These are phyloP conservation scores for Pseudogymnoascus sp. DNA, from an alignment of 2,329 filamentous ascomycete genomes.

Conservation along the genomic window DNA sequence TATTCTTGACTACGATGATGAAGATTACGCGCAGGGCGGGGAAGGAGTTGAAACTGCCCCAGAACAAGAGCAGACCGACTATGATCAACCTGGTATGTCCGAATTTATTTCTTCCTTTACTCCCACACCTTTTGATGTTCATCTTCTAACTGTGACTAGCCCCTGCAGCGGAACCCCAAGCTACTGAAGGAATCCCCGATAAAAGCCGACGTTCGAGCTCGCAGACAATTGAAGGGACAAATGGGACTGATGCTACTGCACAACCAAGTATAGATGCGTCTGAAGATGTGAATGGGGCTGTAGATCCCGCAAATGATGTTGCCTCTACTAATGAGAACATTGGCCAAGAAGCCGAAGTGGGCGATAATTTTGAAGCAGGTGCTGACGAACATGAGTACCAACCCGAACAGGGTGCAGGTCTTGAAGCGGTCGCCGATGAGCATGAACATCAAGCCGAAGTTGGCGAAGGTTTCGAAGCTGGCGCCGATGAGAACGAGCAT, in stretches of 20 bases:
- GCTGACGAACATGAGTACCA: conserved; percentile 16
- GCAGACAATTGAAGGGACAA: conserved; percentile 5
- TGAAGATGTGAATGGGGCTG: background rate
- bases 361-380: conserved; percentile 21
- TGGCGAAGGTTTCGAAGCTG: background rate
- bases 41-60: background rate
- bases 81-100: conserved; percentile 13
- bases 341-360: conserved; percentile 5
- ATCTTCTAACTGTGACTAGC: conserved; percentile 23
- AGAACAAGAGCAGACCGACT: conserved; percentile 18
- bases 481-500: background rate
- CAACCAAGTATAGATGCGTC: background rate
- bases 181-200: conserved; percentile 19
- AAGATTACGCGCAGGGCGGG: conserved; percentile 24
- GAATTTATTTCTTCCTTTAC: conserved; percentile 14
- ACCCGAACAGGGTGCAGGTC: conserved; percentile 24
- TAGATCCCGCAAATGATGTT: background rate
- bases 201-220: conserved; percentile 20
- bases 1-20: conserved; percentile 44
- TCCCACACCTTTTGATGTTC: conserved; percentile 21
- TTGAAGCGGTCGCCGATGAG: conserved; percentile 11
- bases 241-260: background rate
- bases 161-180: conserved; percentile 21
- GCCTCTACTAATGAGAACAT: background rate
- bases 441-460: background rate